phyloP scores from a whole-genome alignment of 169 alveolate species.

The Cryptosporidium ubiquitum region DNA sequence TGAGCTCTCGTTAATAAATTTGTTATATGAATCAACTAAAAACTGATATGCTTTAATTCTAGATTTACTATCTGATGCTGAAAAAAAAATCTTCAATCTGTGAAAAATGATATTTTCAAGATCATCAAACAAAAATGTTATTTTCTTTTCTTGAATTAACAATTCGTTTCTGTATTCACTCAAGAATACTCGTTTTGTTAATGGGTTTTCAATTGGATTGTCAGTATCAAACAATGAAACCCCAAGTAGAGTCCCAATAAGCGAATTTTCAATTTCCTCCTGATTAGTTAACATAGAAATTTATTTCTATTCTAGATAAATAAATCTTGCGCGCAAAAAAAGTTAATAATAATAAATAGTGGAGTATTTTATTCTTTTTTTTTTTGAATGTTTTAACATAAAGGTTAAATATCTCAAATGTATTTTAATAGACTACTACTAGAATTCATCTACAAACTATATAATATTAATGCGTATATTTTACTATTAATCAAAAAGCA shows the following conservation, averaged over 20 bases:
- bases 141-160: background rate
- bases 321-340: slow-evolving; percentile 3
- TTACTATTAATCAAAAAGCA: no score
- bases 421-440: no score
- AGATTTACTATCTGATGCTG: background rate
- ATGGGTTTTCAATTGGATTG: background rate
- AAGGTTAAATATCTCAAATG: background rate
- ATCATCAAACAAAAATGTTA: slow-evolving; percentile 16
- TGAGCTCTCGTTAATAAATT: slow-evolving; percentile 28
- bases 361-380: background rate
- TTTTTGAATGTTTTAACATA: background rate
- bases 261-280: slow-evolving; percentile 44
- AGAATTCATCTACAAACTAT: background rate
- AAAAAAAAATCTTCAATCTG: slow-evolving; percentile 22
- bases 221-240: background rate
- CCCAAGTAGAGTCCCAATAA: slow-evolving; percentile 33
- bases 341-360: background rate
- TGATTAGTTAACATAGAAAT: slow-evolving; percentile 14
- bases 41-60: slow-evolving; percentile 30
- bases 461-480: no score
- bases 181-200: background rate
- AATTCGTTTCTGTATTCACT: slow-evolving; percentile 20
- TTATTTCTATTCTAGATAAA: background rate
- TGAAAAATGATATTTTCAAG: slow-evolving; percentile 39
- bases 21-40: slow-evolving; percentile 34